Percentiles rank a stretch among this genome's conserved stretches.
These are phyloP conservation scores for Neurospora sp. DNA, from an alignment of 495 filamentous ascomycete species.

Conservation along the genomic window DNA sequence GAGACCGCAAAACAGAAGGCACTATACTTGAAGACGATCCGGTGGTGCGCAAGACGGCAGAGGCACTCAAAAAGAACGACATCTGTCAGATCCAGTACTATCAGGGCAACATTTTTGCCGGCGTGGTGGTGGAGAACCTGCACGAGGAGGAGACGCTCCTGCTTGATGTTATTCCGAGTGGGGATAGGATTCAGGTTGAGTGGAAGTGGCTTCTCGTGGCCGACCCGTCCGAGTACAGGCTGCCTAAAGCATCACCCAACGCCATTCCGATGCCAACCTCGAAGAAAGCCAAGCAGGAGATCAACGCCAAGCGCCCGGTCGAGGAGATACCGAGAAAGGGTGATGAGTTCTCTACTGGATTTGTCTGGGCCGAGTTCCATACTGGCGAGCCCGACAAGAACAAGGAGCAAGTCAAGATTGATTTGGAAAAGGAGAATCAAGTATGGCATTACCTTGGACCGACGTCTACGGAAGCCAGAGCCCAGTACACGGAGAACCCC, in stretches of 20 bases:
- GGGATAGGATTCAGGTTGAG: constrained; percentile 65
- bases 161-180: constrained; percentile 77
- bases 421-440: constrained; percentile 57
- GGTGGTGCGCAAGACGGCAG: constrained; percentile 57
- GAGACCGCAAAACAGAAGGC: constrained; percentile 57
- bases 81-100: constrained; percentile 83
- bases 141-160: constrained; percentile 63
- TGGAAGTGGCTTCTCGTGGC: constrained; percentile 67
- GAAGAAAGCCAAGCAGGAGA: constrained; percentile 42
- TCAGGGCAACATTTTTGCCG: constrained; percentile 80
- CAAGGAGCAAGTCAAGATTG: constrained; percentile 43
- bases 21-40: constrained; percentile 60
- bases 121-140: constrained; percentile 78
- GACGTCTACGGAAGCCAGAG: constrained; percentile 81
- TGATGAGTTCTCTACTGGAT: constrained; percentile 56
- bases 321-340: constrained; percentile 58
- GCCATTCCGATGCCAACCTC: constrained; percentile 47
- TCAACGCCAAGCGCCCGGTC: constrained; percentile 45
- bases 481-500: constrained; percentile 82
- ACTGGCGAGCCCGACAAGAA: constrained; percentile 39
- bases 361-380: constrained; percentile 78
- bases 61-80: constrained; percentile 58
- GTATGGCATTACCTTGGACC: constrained; percentile 87
- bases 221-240: constrained; percentile 52
- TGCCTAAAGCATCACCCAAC: constrained; percentile 52